phyloP scores from a whole-genome alignment of 306 rosid genomes.

The Abrus pulchellus region DNA sequence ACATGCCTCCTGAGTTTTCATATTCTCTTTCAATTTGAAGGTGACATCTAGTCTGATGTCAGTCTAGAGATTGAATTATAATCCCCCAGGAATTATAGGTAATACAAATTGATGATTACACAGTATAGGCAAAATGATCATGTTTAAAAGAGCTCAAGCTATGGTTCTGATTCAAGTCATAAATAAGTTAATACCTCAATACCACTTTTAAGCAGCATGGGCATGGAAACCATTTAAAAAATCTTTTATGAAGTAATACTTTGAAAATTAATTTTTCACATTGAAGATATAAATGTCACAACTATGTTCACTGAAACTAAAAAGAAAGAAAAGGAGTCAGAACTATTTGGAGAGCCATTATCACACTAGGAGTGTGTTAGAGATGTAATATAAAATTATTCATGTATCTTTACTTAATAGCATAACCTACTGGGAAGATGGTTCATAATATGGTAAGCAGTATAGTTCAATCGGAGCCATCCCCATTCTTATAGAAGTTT shows the following conservation, averaged over 20 bases:
- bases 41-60: constrained; percentile 1
- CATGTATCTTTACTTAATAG: neutral
- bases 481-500: neutral
- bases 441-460: neutral
- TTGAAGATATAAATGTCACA: neutral
- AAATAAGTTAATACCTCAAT: constrained; percentile 1
- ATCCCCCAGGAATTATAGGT: neutral
- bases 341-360: neutral
- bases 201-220: constrained; percentile 22
- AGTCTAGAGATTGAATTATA: constrained; percentile 1
- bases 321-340: too few relatives aligned
- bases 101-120: neutral
- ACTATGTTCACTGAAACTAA: neutral
- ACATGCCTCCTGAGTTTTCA: neutral
- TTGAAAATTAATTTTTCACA: constrained; percentile 6
- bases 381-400: neutral
- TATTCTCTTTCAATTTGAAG: constrained; percentile 20
- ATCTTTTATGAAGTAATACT: neutral
- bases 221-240: constrained; percentile 19
- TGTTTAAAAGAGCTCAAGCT: neutral
- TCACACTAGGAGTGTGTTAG: neutral
- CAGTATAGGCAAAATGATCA: neutral
- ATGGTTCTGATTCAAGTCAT: constrained; percentile 9
- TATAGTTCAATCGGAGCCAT: neutral
- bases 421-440: neutral